These are phyloP conservation scores for Colletotrichum sp. DNA, from an alignment of 2,329 filamentous ascomycete genomes.

Conservation along the genomic window DNA sequence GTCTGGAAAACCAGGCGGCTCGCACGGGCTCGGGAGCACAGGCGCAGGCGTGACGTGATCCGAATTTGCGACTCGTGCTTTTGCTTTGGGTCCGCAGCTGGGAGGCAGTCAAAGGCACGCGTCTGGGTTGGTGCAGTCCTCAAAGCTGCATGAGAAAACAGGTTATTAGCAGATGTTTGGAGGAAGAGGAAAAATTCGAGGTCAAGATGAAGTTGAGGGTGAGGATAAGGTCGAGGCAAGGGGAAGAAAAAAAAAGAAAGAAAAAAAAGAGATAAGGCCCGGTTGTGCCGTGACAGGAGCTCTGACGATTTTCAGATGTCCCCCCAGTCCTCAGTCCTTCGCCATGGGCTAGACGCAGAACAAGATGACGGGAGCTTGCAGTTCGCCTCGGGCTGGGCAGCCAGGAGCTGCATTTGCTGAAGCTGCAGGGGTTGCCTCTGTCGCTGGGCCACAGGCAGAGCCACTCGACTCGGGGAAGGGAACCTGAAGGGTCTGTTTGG, in stretches of 20 bases:
- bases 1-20: not conserved
- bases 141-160: not conserved
- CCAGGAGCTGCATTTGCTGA: not conserved
- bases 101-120: not conserved
- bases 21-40: not conserved
- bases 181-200: not conserved
- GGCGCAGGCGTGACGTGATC: constrained; percentile 13
- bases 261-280: not conserved
- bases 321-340: not conserved
- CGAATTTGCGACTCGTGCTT: not conserved
- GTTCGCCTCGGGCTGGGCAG: not conserved
- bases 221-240: not conserved
- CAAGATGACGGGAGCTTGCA: not conserved
- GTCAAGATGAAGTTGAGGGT: not conserved
- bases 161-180: not conserved
- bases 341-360: not conserved
- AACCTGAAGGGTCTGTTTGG: not conserved
- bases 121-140: not conserved
- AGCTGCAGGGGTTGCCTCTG: not conserved
- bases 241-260: not conserved
- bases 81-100: not conserved
- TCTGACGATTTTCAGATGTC: constrained; percentile 21
- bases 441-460: not conserved
- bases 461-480: not conserved
- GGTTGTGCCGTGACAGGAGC: not conserved